Evolutionary conservation across 2,329 filamentous ascomycete genomes (phyloP).

Genomic region (Sarocladium brachiariae): DNA sequence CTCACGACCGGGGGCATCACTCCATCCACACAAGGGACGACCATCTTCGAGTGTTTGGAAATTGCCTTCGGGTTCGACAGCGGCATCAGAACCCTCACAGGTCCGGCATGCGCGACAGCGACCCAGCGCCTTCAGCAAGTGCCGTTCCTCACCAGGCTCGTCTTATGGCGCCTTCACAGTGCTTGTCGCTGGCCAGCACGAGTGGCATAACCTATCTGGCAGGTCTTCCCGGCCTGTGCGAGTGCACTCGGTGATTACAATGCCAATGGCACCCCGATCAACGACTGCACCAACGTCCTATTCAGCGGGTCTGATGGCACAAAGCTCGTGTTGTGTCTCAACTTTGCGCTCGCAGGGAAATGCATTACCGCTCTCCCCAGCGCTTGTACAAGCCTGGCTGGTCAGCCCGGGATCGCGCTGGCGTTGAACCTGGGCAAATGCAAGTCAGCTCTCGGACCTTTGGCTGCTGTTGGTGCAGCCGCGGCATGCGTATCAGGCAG

Average conservation of each 20-base stretch:
- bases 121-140: slow-evolving; percentile 9
- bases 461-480: slow-evolving; percentile 8
- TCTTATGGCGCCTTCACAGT: slow-evolving; percentile 12
- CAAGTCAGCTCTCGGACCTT: slow-evolving; percentile 10
- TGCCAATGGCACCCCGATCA: slow-evolving; percentile 7
- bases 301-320: not conserved
- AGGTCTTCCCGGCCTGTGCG: slow-evolving; percentile 13
- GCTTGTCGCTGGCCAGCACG: slow-evolving; percentile 7
- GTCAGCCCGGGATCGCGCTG: not conserved
- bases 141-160: slow-evolving; percentile 4
- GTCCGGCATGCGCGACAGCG: not conserved
- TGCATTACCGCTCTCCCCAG: slow-evolving; percentile 13
- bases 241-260: slow-evolving; percentile 12
- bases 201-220: slow-evolving; percentile 11
- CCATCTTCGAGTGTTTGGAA: slow-evolving; percentile 8
- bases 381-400: slow-evolving; percentile 8
- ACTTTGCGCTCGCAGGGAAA: slow-evolving; percentile 3
- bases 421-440: slow-evolving; percentile 9
- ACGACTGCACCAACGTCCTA: slow-evolving; percentile 6
- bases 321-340: slow-evolving; percentile 11
- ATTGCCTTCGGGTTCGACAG: slow-evolving; percentile 9
- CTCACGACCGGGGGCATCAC: slow-evolving; percentile 9
- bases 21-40: not conserved
- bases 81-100: slow-evolving; percentile 2
- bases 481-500: slow-evolving; percentile 10